A percentile compares a stretch with the other conserved stretches of the same genome.
These are phyloP conservation scores for Solanum arcanum DNA, from an alignment of 257 asterid genomes.

Conservation along the genomic window DNA sequence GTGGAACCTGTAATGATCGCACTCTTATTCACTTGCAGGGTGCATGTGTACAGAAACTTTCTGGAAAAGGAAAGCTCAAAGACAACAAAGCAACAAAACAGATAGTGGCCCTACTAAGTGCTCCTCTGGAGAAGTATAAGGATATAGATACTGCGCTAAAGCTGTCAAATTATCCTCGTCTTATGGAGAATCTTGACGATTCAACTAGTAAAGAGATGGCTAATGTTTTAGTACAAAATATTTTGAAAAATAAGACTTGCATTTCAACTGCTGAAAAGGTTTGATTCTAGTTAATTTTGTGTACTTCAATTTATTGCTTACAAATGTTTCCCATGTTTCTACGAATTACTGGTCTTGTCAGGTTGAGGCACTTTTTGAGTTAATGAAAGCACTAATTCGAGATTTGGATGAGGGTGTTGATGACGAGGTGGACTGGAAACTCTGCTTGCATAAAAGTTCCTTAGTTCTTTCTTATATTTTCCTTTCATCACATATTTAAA, in stretches of 20 bases:
- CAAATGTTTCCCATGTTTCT: conserved; percentile 1
- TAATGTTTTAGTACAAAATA: conserved; percentile 72
- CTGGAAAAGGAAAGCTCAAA: conserved; percentile 75
- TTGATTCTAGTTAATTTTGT: not conserved
- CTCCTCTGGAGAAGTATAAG: conserved; percentile 88
- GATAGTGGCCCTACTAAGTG: conserved; percentile 89
- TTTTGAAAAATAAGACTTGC: conserved; percentile 66
- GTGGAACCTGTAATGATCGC: not conserved
- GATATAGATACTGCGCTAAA: conserved; percentile 88
- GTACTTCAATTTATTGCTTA: not conserved
- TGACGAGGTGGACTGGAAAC: conserved; percentile 54
- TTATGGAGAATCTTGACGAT: conserved; percentile 75
- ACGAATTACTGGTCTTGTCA: conserved; percentile 23
- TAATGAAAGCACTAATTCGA: conserved; percentile 77
- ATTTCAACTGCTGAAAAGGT: conserved; percentile 95
- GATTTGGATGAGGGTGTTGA: conserved; percentile 52
- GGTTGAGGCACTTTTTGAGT: conserved; percentile 87
- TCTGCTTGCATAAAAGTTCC: not conserved
- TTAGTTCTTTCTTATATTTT: not conserved
- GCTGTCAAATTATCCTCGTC: conserved; percentile 80
- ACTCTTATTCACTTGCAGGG: conserved; percentile 40
- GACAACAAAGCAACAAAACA: conserved; percentile 83
- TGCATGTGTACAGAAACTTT: conserved; percentile 70
- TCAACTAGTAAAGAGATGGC: conserved; percentile 92
- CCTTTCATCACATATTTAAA: not conserved